A percentile compares a stretch with the other conserved stretches of the same genome.
These are phyloP conservation scores for Fusarium sp. DNA, from an alignment of 2,329 filamentous ascomycete genomes.

Conservation along the genomic window DNA sequence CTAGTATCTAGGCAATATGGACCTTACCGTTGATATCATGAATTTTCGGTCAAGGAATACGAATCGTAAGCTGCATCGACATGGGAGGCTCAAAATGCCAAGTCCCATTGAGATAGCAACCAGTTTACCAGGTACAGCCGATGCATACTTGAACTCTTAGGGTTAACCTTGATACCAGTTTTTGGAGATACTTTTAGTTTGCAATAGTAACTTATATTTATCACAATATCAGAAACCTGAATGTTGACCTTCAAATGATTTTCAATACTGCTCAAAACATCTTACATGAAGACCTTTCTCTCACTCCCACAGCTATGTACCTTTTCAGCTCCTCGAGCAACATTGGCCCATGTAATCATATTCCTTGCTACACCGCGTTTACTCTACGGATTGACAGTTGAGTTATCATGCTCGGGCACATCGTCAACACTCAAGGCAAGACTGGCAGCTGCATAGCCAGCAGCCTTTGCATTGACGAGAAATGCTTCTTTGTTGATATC, in stretches of 20 bases:
- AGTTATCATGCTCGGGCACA: conserved; percentile 42
- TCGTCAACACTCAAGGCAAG: conserved; percentile 52
- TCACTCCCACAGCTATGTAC: conserved; percentile 20
- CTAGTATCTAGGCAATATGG: conserved; percentile 6
- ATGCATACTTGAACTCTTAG: background rate
- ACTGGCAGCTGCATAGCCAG: conserved; percentile 62
- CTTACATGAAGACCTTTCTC: conserved; percentile 11
- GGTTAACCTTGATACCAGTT: no score
- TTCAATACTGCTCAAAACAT: no score
- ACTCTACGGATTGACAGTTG: conserved; percentile 14
- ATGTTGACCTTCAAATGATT: no score
- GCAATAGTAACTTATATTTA: background rate
- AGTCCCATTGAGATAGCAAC: background rate
- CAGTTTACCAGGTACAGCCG: background rate
- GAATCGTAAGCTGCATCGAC: background rate
- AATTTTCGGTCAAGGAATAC: conserved; percentile 2
- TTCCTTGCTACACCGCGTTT: conserved; percentile 20
- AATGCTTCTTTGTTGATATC: conserved; percentile 57
- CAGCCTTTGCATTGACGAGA: conserved; percentile 55
- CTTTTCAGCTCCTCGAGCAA: conserved; percentile 27
- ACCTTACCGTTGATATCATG: background rate
- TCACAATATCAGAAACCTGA: background rate
- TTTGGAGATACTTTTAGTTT: no score
- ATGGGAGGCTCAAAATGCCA: background rate
- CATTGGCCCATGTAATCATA: conserved; percentile 20